phyloP scores from a whole-genome alignment of 768 basidiomycete genomes.

The Cyclocybe aegerita region DNA sequence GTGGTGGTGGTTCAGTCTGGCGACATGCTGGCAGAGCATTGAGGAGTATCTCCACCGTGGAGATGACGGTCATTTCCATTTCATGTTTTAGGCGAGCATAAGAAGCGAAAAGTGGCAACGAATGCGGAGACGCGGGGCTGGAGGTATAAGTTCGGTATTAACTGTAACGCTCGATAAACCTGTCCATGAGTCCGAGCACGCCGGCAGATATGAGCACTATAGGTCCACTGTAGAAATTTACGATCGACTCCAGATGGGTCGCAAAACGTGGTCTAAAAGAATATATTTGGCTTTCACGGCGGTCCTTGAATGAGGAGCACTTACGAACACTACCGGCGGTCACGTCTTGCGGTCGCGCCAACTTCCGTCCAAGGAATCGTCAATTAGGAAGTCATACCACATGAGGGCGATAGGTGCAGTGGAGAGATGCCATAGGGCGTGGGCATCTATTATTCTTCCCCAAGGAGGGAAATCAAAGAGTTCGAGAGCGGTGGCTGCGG shows the following conservation, averaged over 20 bases:
- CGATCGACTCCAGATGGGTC: too few relatives aligned
- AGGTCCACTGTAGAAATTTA: too few relatives aligned
- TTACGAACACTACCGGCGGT: background rate
- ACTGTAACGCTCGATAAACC: too few relatives aligned
- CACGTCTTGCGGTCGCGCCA: constrained; percentile 48
- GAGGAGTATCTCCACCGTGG: too few relatives aligned
- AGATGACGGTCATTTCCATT: too few relatives aligned
- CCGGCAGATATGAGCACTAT: background rate
- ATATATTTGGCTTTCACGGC: background rate
- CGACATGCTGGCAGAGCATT: too few relatives aligned
- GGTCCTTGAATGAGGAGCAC: background rate
- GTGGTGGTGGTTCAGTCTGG: too few relatives aligned
- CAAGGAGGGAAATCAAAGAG: constrained; percentile 90
- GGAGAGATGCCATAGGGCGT: constrained; percentile 88
- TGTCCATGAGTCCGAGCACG: background rate
- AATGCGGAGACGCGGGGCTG: too few relatives aligned
- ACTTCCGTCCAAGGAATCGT: constrained; percentile 68
- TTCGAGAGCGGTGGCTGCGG: constrained; percentile 75
- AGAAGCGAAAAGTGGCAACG: too few relatives aligned
- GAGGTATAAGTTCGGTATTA: too few relatives aligned
- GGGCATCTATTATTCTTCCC: constrained; percentile 79
- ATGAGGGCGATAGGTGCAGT: constrained; percentile 74
- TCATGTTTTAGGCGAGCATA: too few relatives aligned
- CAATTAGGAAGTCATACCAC: constrained; percentile 86
- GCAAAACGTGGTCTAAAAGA: background rate